A percentile compares a stretch with the other conserved stretches of the same genome.
phyloP scores from a whole-genome alignment of 768 basidiomycete genomes.

The Rhodosporidiobolus odoratus region DNA sequence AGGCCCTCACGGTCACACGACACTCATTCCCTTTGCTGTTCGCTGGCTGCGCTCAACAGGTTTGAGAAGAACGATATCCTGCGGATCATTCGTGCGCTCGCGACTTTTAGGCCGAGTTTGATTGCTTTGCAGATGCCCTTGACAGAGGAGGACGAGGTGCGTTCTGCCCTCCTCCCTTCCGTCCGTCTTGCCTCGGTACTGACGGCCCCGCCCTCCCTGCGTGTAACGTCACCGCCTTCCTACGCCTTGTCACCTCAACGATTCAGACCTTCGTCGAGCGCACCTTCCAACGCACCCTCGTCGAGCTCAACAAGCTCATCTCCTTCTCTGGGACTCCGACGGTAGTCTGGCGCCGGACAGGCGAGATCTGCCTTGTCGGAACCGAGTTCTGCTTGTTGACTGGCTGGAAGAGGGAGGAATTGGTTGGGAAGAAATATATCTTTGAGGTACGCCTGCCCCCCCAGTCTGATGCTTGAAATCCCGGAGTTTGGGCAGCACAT shows the following conservation, averaged over 20 bases:
- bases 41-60: slow-evolving; percentile 50
- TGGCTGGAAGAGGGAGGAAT: slow-evolving; percentile 79
- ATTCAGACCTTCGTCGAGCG: slow-evolving; percentile 68
- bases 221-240: not conserved
- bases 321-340: slow-evolving; percentile 96
- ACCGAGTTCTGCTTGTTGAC: slow-evolving; percentile 94
- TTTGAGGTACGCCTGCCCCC: slow-evolving; percentile 15
- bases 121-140: slow-evolving; percentile 98
- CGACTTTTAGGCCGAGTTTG: slow-evolving; percentile 90
- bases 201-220: not conserved
- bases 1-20: not conserved
- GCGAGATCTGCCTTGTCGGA: slow-evolving; percentile 93
- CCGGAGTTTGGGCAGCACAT: no score
- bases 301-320: slow-evolving; percentile 94
- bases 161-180: not conserved
- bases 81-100: slow-evolving; percentile 86
- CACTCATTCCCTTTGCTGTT: no score
- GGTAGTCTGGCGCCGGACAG: slow-evolving; percentile 94
- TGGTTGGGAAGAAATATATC: slow-evolving; percentile 53
- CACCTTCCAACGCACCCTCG: slow-evolving; percentile 85
- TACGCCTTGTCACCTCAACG: not conserved
- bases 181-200: not conserved
- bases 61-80: slow-evolving; percentile 96
- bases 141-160: slow-evolving; percentile 85
- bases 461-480: not conserved